A percentile compares a stretch with the other conserved stretches of the same genome.
Conservation (phyloP, 1,139 yeast species). For the Scheffersomyces lignicola region DNA sequence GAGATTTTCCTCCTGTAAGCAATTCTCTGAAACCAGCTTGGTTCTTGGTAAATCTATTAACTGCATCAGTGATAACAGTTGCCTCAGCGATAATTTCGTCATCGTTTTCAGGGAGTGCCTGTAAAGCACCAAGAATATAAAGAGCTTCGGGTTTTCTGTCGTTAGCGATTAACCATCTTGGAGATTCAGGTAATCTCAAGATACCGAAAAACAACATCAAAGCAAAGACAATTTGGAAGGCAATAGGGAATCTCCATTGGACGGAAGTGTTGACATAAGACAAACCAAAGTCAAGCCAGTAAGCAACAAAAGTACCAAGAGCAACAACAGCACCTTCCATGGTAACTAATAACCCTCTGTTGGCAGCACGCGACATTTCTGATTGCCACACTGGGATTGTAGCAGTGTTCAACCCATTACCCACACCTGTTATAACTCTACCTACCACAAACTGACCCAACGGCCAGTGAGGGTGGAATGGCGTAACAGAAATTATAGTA, state of each 20-base stretch:
- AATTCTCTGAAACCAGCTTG: conserved; percentile 50
- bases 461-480: conserved; percentile 49
- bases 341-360: conserved; percentile 70
- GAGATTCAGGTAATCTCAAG: conserved; percentile 60
- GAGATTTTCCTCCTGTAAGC: conserved; percentile 58
- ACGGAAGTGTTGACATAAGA: conserved; percentile 55
- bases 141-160: conserved; percentile 53
- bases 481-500: conserved; percentile 59
- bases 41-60: conserved; percentile 36
- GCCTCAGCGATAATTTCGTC: conserved; percentile 47
- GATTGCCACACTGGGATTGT: conserved; percentile 84
- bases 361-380: conserved; percentile 70
- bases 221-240: conserved; percentile 47
- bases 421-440: conserved; percentile 75
- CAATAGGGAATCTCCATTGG: conserved; percentile 50
- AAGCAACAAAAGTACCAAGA: conserved; percentile 69
- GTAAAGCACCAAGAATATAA: conserved; percentile 40
- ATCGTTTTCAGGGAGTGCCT: conserved; percentile 38
- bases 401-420: conserved; percentile 77
- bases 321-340: conserved; percentile 73
- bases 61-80: conserved; percentile 42
- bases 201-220: conserved; percentile 35
- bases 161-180: conserved; percentile 67
- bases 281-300: conserved; percentile 78
- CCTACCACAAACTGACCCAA: conserved; percentile 73